These are phyloP conservation scores for Starmerella riodocensis DNA, from an alignment of 805 yeast genomes.

Conservation along the genomic window DNA sequence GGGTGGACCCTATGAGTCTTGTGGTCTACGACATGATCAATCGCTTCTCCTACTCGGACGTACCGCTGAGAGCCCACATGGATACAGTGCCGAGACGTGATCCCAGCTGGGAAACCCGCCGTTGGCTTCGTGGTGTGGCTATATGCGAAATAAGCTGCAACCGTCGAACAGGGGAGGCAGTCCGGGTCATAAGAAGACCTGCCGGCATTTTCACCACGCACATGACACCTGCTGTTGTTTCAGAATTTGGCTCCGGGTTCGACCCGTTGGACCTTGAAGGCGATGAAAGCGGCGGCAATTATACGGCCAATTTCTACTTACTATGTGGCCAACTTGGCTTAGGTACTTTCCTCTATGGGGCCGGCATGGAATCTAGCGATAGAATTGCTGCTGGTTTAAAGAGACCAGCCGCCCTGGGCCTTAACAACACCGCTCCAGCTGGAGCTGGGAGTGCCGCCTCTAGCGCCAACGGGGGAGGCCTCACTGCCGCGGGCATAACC, in stretches of 20 bases:
- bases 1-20: conserved; percentile 39
- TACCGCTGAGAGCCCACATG: conserved; percentile 39
- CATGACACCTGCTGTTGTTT: conserved; percentile 11
- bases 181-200: conserved; percentile 45
- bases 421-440: neutral
- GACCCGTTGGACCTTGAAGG: neutral
- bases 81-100: conserved; percentile 20
- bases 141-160: conserved; percentile 47
- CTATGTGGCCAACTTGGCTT: conserved; percentile 14
- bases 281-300: conserved; percentile 6
- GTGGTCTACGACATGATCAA: conserved; percentile 57
- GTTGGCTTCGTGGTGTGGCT: conserved; percentile 52
- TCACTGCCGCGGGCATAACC: neutral
- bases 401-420: too few species aligned
- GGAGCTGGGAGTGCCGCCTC: neutral
- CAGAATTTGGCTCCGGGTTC: neutral
- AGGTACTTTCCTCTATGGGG: conserved; percentile 7
- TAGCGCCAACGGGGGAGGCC: neutral
- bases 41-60: conserved; percentile 52
- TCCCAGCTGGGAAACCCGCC: conserved; percentile 21
- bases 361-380: neutral
- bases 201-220: conserved; percentile 37
- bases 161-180: conserved; percentile 38
- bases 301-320: conserved; percentile 14
- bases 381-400: too few species aligned